Evolutionary conservation across 108 stramenopile species (phyloP).

Genomic region (Cyclotella cryptica): DNA sequence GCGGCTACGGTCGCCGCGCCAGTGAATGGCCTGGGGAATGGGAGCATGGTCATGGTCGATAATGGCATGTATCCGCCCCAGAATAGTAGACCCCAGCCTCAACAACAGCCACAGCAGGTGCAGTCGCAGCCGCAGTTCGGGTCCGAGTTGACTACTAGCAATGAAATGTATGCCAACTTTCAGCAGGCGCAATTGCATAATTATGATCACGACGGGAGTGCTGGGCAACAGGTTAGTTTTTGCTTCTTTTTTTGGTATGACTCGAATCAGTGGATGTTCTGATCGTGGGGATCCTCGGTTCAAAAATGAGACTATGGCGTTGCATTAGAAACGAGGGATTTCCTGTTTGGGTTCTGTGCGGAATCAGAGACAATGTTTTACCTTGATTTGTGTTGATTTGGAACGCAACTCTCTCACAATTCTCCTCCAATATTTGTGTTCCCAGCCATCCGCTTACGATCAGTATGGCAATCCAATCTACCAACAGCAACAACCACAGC

Average conservation of each 20-base stretch:
- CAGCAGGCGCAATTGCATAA: slow-evolving; percentile 49
- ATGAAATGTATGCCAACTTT: slow-evolving; percentile 54
- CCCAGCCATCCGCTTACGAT: slow-evolving; percentile 29
- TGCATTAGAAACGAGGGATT: neutral
- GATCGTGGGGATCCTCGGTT: neutral
- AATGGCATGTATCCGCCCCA: slow-evolving; percentile 15
- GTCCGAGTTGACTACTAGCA: slow-evolving; percentile 11
- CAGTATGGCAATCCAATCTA: slow-evolving; percentile 61
- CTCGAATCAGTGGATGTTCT: neutral
- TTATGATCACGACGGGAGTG: slow-evolving; percentile 14
- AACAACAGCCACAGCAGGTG: slow-evolving; percentile 24
- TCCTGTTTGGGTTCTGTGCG: neutral
- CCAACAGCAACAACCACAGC: slow-evolving; percentile 34
- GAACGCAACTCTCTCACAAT: neutral
- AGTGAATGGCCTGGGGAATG: slow-evolving; percentile 19
- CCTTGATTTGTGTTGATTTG: too few species aligned
- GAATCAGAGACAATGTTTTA: neutral
- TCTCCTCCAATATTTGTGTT: neutral
- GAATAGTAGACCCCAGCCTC: slow-evolving; percentile 18
- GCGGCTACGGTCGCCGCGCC: slow-evolving; percentile 51
- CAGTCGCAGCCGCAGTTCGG: neutral
- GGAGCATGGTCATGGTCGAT: slow-evolving; percentile 41
- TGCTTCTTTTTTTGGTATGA: neutral
- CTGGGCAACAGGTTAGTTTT: slow-evolving; percentile 42
- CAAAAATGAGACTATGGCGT: neutral